phyloP scores from a whole-genome alignment of 768 basidiomycete species.

The Mycena vulgaris region DNA sequence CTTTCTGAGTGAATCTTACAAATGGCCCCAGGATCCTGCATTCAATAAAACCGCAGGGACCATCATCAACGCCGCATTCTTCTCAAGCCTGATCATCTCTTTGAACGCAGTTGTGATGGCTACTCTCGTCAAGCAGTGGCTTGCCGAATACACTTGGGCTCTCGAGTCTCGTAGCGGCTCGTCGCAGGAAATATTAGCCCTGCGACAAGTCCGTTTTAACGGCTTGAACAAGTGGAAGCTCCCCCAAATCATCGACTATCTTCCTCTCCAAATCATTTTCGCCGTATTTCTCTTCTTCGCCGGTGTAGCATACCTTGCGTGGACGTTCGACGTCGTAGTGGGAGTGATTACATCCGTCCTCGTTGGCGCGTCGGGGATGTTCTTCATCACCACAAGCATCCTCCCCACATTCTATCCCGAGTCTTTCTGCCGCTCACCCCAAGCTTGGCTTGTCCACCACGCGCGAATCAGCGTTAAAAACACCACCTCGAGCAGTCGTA shows the following conservation, averaged over 20 bases:
- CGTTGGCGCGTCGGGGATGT: slow-evolving; percentile 20
- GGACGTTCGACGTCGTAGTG: slow-evolving; percentile 27
- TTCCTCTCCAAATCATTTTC: slow-evolving; percentile 34
- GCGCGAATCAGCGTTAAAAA: slow-evolving; percentile 18
- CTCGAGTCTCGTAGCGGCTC: slow-evolving; percentile 27
- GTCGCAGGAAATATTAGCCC: slow-evolving; percentile 24
- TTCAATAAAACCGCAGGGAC: slow-evolving; percentile 22
- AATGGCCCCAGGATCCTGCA: slow-evolving; percentile 29
- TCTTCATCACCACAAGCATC: slow-evolving; percentile 31
- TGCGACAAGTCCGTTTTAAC: slow-evolving; percentile 38
- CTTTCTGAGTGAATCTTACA: slow-evolving; percentile 31
- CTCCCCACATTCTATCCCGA: slow-evolving; percentile 34
- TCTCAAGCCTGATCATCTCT: slow-evolving; percentile 40
- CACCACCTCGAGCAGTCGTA: slow-evolving; percentile 18
- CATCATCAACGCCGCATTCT: slow-evolving; percentile 40
- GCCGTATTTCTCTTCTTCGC: slow-evolving; percentile 35
- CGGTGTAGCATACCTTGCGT: slow-evolving; percentile 28
- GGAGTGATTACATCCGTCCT: slow-evolving; percentile 23
- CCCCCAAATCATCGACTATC: slow-evolving; percentile 34
- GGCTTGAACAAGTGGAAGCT: slow-evolving; percentile 38
- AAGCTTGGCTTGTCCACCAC: slow-evolving; percentile 34
- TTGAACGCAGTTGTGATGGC: slow-evolving; percentile 41
- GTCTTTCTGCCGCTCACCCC: slow-evolving; percentile 31
- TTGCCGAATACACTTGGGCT: slow-evolving; percentile 37
- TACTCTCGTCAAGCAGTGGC: slow-evolving; percentile 46